Percentiles rank a stretch among this genome's conserved stretches.
phyloP scores from a whole-genome alignment of 1,139 yeast species.

The Pichia norvegensis region DNA sequence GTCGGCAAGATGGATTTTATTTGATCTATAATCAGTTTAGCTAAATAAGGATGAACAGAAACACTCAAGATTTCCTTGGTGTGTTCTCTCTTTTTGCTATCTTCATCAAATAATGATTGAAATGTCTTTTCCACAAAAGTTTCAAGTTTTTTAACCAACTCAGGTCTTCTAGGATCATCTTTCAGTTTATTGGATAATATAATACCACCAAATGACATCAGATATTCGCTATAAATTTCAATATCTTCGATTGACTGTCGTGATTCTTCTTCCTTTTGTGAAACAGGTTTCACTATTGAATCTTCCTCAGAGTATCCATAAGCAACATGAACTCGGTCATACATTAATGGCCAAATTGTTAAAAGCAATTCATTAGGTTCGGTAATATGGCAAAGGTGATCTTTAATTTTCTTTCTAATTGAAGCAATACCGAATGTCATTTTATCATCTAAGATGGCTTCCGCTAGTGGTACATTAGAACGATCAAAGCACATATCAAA shows the following conservation, averaged over 20 bases:
- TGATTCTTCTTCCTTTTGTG: conserved; percentile 20
- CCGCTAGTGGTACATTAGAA: conserved; percentile 41
- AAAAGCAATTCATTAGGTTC: conserved; percentile 53
- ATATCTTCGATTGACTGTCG: conserved; percentile 15
- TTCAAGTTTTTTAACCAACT: conserved; percentile 18
- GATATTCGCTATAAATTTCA: conserved; percentile 25
- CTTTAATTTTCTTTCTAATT: conserved; percentile 58
- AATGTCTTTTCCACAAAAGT: conserved; percentile 21
- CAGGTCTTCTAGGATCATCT: conserved; percentile 21
- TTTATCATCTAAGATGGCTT: conserved; percentile 47
- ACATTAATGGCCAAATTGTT: conserved; percentile 56
- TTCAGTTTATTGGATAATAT: conserved; percentile 23
- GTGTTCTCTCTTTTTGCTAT: conserved; percentile 23
- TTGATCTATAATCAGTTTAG: conserved; percentile 19
- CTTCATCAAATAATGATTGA: conserved; percentile 19
- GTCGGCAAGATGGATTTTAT: conserved; percentile 16
- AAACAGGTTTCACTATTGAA: conserved; percentile 20
- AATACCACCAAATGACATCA: conserved; percentile 29
- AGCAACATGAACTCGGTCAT: conserved; percentile 27
- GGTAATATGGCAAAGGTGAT: conserved; percentile 47
- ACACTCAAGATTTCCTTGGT: conserved; percentile 28
- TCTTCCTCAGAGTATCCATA: conserved; percentile 14
- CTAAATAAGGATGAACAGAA: conserved; percentile 28
- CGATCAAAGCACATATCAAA: conserved; percentile 27
- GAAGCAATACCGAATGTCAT: conserved; percentile 73